These are phyloP conservation scores for Centaurea solstitialis DNA, from an alignment of 129 eudicot species.

Conservation along the genomic window DNA sequence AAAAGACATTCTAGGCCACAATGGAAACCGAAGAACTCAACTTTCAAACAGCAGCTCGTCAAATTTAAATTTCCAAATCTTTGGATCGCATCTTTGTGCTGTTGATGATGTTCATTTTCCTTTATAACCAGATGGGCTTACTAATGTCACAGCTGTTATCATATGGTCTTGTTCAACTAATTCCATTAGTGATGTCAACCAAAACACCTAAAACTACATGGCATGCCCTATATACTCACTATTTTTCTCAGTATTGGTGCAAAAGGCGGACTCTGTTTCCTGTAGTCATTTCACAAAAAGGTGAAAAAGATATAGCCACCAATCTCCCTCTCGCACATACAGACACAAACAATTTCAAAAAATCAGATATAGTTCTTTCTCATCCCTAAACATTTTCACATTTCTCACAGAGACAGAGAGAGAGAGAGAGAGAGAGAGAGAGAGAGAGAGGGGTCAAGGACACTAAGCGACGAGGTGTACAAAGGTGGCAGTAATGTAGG, in stretches of 20 bases:
- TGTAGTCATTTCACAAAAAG: neutral
- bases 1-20: neutral
- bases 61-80: neutral
- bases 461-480: no score
- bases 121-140: neutral
- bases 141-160: neutral
- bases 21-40: neutral
- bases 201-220: neutral
- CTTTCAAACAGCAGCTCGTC: neutral
- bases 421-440: no score
- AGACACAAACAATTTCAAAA: neutral
- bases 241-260: neutral
- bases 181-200: constrained; percentile 1
- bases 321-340: neutral
- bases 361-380: neutral
- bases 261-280: neutral
- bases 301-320: neutral
- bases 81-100: neutral
- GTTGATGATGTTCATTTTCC: constrained; percentile 1
- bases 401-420: no score
- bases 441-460: no score
- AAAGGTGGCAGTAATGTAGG: neutral
- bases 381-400: no score
- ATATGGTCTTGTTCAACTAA: neutral
- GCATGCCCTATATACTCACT: neutral